A percentile compares a stretch with the other conserved stretches of the same genome.
Evolutionary conservation across 371 early-diverging fungal genomes (phyloP).

Genomic region (Phascolomyces articulosus): DNA sequence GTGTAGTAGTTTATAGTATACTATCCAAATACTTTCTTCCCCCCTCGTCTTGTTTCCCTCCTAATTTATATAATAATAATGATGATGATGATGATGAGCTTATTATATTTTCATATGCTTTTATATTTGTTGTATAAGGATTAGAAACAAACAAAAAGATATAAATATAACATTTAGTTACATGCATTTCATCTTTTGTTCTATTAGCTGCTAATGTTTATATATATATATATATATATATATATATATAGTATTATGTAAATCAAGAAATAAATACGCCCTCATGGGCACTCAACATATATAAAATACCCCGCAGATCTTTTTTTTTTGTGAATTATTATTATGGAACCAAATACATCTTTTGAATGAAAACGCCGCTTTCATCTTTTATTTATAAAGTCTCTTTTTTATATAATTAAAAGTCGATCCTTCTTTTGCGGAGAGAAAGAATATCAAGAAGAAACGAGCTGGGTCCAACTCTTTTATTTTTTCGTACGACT

Average conservation of each 20-base stretch:
- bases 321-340: no score
- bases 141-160: no score
- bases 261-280: no score
- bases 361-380: neutral
- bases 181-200: no score
- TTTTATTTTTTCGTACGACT: neutral
- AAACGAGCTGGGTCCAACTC: conserved; percentile 1
- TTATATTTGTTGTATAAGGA: neutral
- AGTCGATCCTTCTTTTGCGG: neutral
- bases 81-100: no score
- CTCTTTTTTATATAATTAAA: neutral
- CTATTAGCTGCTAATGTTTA: no score
- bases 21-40: neutral
- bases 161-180: no score
- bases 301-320: neutral
- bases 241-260: no score
- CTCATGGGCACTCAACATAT: no score
- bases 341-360: no score
- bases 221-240: no score
- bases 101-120: neutral
- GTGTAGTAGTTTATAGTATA: neutral
- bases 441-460: neutral
- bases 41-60: neutral
- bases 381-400: no score
- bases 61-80: neutral